Base-by-base conservation (phyloP, 768 basidiomycete species). In the Daedalea quercina region DNA sequence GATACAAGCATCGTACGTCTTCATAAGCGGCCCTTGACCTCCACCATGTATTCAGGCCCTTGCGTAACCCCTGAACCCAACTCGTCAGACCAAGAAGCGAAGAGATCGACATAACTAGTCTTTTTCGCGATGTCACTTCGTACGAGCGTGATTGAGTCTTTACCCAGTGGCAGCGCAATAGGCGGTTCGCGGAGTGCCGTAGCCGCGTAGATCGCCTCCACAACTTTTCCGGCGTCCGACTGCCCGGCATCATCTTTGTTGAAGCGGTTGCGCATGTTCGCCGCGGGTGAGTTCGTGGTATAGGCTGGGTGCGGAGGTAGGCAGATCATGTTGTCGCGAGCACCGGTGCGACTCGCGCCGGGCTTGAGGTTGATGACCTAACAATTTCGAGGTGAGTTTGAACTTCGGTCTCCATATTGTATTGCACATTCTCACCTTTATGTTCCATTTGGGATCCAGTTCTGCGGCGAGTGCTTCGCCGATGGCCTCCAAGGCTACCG, bases 391-490 rank as follows among this genome's bases (percentile, higher is more conserved):
- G 17, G 37, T 15, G 15, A 15, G 7, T 11, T 4, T 31, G 28
- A 31, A n/a, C n/a, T n/a, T n/a, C n/a, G n/a, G n/a, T n/a, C 28
- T 31, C 4, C 28, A 31, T 11, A 11, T 31, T 31, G 4, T 31
- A 11, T 4, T 31, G 28, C 6, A 11, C 28, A 6, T 4, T 40
- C 65, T 25, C 46, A 73, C 76, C 60, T 71, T 75, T 59, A 77
- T 75, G 47, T 76, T 73, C 76, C 76, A 78, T 23, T 33, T 62
- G 12, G 76, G 74, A 44, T 76, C 73, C 4, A 76, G 53, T 53
- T 78, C 76, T 43, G 61, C 57, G 6, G 60, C 62, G 22, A 77
- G 55, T 0, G 73, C 59, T 52, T 75, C 69, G 1, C 67, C 69
- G 33, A 73, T 55, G n/a, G 68, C 73, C 46, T 74, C 71, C 55